These are phyloP conservation scores for Suhomyces sp. DNA, from an alignment of 805 yeast species.

Conservation along the genomic window DNA sequence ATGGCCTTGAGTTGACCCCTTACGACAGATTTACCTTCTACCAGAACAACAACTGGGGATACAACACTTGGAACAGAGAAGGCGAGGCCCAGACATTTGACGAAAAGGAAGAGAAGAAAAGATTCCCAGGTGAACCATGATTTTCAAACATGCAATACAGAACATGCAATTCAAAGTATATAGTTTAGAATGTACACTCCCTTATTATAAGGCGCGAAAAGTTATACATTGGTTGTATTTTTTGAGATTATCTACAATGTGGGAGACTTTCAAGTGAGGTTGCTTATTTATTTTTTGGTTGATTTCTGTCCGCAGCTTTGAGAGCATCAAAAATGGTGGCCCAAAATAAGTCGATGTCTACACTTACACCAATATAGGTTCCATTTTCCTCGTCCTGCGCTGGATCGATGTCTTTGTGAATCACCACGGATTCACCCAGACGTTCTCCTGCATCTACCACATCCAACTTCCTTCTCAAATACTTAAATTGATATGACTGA, in stretches of 20 bases:
- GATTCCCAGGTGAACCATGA: background rate
- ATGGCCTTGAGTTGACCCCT: conserved; percentile 32
- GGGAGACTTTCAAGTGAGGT: too few relatives aligned
- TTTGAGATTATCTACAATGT: too few relatives aligned
- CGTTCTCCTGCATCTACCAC: conserved; percentile 28
- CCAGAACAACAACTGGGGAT: conserved; percentile 28
- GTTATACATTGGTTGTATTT: too few relatives aligned
- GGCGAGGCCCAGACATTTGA: background rate
- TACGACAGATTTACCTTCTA: conserved; percentile 44
- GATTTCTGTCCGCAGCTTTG: background rate
- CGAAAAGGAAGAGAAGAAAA: background rate
- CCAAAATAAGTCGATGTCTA: conserved; percentile 12
- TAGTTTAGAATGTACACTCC: too few relatives aligned
- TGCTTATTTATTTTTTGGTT: background rate
- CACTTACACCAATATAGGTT: conserved; percentile 6
- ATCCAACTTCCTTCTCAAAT: conserved; percentile 21
- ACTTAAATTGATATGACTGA: conserved; percentile 22
- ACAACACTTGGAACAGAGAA: conserved; percentile 21
- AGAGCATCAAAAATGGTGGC: conserved; percentile 2
- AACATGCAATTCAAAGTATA: too few relatives aligned
- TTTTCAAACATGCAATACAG: background rate
- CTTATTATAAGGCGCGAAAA: too few relatives aligned
- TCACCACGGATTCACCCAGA: conserved; percentile 27
- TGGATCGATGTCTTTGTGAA: conserved; percentile 1
- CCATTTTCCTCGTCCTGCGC: conserved; percentile 4